Evolutionary conservation across 768 basidiomycete genomes (phyloP).

Genomic region (Suillus subaureus): DNA sequence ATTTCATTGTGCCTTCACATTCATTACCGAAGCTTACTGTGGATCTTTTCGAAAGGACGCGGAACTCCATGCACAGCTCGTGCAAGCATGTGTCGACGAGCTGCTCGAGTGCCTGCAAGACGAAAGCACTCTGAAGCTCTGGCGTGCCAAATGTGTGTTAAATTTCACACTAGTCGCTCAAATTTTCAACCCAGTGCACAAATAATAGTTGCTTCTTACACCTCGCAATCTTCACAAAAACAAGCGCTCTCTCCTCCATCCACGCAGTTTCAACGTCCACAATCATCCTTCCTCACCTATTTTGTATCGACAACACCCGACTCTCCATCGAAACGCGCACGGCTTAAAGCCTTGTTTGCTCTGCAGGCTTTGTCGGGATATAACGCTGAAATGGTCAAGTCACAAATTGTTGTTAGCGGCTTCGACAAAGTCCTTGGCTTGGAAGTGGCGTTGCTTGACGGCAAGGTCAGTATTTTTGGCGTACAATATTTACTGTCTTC

Average conservation of each 20-base stretch:
- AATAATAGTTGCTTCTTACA: slow-evolving; percentile 53
- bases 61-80: slow-evolving; percentile 70
- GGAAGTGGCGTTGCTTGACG: slow-evolving; percentile 79
- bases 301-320: slow-evolving; percentile 84
- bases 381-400: slow-evolving; percentile 22
- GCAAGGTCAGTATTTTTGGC: slow-evolving; percentile 53
- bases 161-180: slow-evolving; percentile 2
- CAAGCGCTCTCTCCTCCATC: background rate
- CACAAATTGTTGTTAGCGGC: slow-evolving; percentile 17
- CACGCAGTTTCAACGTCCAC: slow-evolving; percentile 9
- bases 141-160: slow-evolving; percentile 67
- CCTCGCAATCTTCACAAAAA: slow-evolving; percentile 29
- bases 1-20: background rate
- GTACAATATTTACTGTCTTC: background rate
- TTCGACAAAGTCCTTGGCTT: slow-evolving; percentile 58
- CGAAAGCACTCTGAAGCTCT: slow-evolving; percentile 59
- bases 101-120: slow-evolving; percentile 49
- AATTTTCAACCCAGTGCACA: background rate
- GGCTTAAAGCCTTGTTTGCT: slow-evolving; percentile 78
- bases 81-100: slow-evolving; percentile 53
- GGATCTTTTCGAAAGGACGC: slow-evolving; percentile 44
- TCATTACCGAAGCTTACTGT: background rate
- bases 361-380: slow-evolving; percentile 49
- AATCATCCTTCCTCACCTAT: slow-evolving; percentile 53
- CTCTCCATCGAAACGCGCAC: slow-evolving; percentile 68